phyloP scores from a whole-genome alignment of 2,329 filamentous ascomycete species.

The Drechslerella stenobrocha region DNA sequence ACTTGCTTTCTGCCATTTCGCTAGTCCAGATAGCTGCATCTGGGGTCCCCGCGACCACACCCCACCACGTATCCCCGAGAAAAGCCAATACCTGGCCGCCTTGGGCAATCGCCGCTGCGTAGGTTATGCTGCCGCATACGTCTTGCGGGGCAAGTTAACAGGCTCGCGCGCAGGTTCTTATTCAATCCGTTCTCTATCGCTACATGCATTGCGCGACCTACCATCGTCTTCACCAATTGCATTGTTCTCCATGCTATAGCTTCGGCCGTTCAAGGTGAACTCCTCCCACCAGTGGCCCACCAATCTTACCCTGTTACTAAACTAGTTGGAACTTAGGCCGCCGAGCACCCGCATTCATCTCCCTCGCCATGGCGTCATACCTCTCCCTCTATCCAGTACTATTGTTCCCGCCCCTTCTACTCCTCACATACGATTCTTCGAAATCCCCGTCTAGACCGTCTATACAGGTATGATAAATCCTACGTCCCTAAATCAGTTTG shows the following conservation, averaged over 20 bases:
- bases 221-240: conserved; percentile 82
- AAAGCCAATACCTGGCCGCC: conserved; percentile 74
- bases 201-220: conserved; percentile 86
- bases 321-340: conserved; percentile 20
- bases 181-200: conserved; percentile 94
- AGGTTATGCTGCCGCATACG: conserved; percentile 54
- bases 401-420: conserved; percentile 76
- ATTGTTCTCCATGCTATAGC: conserved; percentile 82
- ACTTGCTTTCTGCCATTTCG: conserved; percentile 79
- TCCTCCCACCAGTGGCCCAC: conserved; percentile 39
- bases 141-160: background rate
- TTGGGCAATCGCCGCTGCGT: conserved; percentile 76
- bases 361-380: conserved; percentile 84
- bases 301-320: background rate
- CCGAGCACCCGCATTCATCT: conserved; percentile 72
- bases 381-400: conserved; percentile 88
- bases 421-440: conserved; percentile 73
- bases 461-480: conserved; percentile 19
- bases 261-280: conserved; percentile 75
- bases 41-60: conserved; percentile 73
- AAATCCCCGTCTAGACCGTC: conserved; percentile 27
- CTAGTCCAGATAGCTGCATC: conserved; percentile 79
- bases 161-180: conserved; percentile 67
- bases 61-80: conserved; percentile 75
- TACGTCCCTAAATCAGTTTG: conserved; percentile 62